A percentile compares a stretch with the other conserved stretches of the same genome.
These are phyloP conservation scores for Yarrowia sp. DNA, from an alignment of 805 yeast species.

Conservation along the genomic window DNA sequence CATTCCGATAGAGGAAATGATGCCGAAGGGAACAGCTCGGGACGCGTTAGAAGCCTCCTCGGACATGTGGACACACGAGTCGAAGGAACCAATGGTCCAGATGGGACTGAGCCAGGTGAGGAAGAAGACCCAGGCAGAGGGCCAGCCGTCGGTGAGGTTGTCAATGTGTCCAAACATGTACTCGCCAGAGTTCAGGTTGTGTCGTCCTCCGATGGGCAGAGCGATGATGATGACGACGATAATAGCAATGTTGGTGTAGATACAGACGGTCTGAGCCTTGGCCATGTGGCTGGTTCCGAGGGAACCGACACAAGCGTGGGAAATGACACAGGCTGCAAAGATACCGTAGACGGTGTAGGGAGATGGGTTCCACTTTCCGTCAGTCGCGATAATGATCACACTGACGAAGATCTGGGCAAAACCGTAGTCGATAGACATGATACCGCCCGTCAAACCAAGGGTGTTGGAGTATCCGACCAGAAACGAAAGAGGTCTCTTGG, in stretches of 20 bases:
- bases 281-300: constrained; percentile 58
- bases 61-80: constrained; percentile 65
- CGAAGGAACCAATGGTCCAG: constrained; percentile 75
- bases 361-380: constrained; percentile 56
- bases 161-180: constrained; percentile 56
- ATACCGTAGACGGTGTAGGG: constrained; percentile 59
- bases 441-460: constrained; percentile 61
- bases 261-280: constrained; percentile 57
- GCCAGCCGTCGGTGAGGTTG: constrained; percentile 52
- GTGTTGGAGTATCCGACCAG: constrained; percentile 68
- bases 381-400: constrained; percentile 43
- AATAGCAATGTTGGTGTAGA: constrained; percentile 51
- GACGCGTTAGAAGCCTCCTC: constrained; percentile 56
- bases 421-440: constrained; percentile 69
- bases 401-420: constrained; percentile 57
- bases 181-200: constrained; percentile 47
- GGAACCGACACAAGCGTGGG: constrained; percentile 55
- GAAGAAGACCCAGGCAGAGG: constrained; percentile 55
- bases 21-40: constrained; percentile 63
- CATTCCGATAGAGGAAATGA: constrained; percentile 53
- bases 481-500: constrained; percentile 54
- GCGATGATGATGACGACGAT: constrained; percentile 46
- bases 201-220: constrained; percentile 31
- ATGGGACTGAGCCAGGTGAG: constrained; percentile 62
- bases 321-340: constrained; percentile 57